Conservation (phyloP, 306 rosid genomes). For the Sechiopsis laciniata region DNA sequence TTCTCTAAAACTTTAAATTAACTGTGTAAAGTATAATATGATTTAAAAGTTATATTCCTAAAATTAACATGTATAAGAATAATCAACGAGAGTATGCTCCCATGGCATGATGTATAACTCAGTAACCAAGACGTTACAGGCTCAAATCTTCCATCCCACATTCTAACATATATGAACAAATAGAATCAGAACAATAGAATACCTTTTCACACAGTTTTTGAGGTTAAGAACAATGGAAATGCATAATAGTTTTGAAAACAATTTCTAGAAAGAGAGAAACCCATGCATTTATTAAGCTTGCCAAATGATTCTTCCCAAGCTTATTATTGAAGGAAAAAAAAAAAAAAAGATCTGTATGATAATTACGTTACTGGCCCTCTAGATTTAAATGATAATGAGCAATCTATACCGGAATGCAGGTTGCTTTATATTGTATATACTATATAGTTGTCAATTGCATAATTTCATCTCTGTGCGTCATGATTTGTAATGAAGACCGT, state of each 20-base stretch:
- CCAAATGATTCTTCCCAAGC: neutral
- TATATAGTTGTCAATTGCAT: neutral
- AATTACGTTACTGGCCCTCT: neutral
- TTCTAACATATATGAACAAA: neutral
- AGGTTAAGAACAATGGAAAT: neutral
- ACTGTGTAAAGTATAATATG: neutral
- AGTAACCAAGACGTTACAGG: too few species aligned
- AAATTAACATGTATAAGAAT: neutral
- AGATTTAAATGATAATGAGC: neutral
- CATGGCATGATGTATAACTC: too few species aligned
- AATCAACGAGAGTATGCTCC: too few species aligned
- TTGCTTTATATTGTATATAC: neutral
- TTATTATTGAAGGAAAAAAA: conserved; percentile 3
- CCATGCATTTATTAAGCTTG: neutral
- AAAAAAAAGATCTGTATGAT: neutral
- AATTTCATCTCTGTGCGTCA: neutral
- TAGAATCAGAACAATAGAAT: neutral
- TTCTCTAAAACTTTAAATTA: neutral
- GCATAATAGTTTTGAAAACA: neutral
- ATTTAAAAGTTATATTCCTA: neutral
- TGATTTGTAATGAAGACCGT: neutral
- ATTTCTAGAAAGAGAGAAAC: neutral
- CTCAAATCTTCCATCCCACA: too few species aligned
- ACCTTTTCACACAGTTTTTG: neutral
- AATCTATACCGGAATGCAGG: neutral